These are phyloP conservation scores for Blastobotrys mokoenaii DNA, from an alignment of 805 yeast genomes.

Conservation along the genomic window DNA sequence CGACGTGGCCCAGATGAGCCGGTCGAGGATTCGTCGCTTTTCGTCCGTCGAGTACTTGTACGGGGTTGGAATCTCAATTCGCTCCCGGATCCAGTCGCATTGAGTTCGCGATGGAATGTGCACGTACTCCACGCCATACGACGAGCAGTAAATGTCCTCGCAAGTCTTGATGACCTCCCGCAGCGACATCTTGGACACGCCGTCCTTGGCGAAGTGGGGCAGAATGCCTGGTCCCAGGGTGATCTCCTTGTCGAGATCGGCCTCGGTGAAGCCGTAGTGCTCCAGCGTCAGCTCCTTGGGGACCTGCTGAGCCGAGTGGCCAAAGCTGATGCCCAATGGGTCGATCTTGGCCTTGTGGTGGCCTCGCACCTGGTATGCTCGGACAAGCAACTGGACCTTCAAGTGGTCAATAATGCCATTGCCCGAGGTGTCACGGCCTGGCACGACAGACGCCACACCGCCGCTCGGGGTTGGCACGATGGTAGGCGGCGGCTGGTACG, in stretches of 20 bases:
- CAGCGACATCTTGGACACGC: slow-evolving; percentile 58
- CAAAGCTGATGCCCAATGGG: slow-evolving; percentile 88
- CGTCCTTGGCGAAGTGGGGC: slow-evolving; percentile 73
- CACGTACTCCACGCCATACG: slow-evolving; percentile 90
- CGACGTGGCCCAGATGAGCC: slow-evolving; percentile 92
- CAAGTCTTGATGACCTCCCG: slow-evolving; percentile 70
- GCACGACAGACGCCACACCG: slow-evolving; percentile 57
- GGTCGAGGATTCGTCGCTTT: slow-evolving; percentile 92
- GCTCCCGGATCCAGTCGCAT: slow-evolving; percentile 98
- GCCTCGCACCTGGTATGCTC: slow-evolving; percentile 98
- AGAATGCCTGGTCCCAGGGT: slow-evolving; percentile 95
- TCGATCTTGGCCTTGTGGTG: slow-evolving; percentile 92
- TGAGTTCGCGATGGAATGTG: slow-evolving; percentile 92
- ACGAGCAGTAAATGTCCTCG: slow-evolving; percentile 77
- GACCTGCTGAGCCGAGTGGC: slow-evolving; percentile 39
- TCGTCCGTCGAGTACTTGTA: slow-evolving; percentile 76
- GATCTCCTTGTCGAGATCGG: slow-evolving; percentile 74
- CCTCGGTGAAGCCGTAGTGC: slow-evolving; percentile 83
- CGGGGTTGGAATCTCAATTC: slow-evolving; percentile 88
- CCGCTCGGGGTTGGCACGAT: slow-evolving; percentile 74
- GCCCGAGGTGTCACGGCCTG: slow-evolving; percentile 34
- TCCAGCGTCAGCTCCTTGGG: slow-evolving; percentile 90
- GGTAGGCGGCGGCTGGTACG: slow-evolving; percentile 89
- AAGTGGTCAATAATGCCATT: slow-evolving; percentile 77
- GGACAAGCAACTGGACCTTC: slow-evolving; percentile 90